Evolutionary conservation across 352 stramenopile species (phyloP).

Genomic region (Phytophthora foliorum): DNA sequence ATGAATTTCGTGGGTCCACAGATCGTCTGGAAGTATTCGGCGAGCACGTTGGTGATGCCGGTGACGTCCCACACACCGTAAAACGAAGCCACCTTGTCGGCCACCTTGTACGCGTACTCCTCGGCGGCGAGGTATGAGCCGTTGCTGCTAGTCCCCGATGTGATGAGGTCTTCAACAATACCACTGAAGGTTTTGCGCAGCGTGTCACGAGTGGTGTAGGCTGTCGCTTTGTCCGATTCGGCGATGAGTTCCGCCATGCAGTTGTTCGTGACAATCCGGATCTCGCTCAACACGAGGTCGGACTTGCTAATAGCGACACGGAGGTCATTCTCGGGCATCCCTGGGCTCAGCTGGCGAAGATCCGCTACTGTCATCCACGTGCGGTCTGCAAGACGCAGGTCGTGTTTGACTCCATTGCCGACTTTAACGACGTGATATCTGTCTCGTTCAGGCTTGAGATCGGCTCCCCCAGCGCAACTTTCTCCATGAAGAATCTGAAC

Average conservation of each 20-base stretch:
- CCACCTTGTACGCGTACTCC: slow-evolving; percentile 44
- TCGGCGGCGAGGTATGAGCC: slow-evolving; percentile 17
- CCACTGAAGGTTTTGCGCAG: slow-evolving; percentile 11
- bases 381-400: slow-evolving; percentile 32
- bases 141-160: slow-evolving; percentile 4
- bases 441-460: slow-evolving; percentile 19
- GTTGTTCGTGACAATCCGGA: slow-evolving; percentile 47
- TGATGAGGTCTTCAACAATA: slow-evolving; percentile 18
- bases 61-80: slow-evolving; percentile 52
- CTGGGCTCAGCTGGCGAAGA: slow-evolving; percentile 9
- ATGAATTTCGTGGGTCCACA: slow-evolving; percentile 52
- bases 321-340: slow-evolving; percentile 25
- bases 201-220: slow-evolving; percentile 20
- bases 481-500: slow-evolving; percentile 23
- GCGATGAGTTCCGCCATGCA: slow-evolving; percentile 42
- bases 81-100: slow-evolving; percentile 40
- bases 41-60: slow-evolving; percentile 41
- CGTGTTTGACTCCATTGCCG: slow-evolving; percentile 21
- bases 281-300: slow-evolving; percentile 50
- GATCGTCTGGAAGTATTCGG: slow-evolving; percentile 59
- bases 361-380: slow-evolving; percentile 25
- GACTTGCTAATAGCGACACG: slow-evolving; percentile 34
- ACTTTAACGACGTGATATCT: slow-evolving; percentile 19
- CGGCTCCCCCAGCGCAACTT: slow-evolving; percentile 16
- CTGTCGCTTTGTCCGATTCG: slow-evolving; percentile 26